Evolutionary conservation across 2,329 filamentous ascomycete species (phyloP), one percentile per base, ranked within the genome.

Genomic region (Monilinia vaccinii-corymbosi): DNA sequence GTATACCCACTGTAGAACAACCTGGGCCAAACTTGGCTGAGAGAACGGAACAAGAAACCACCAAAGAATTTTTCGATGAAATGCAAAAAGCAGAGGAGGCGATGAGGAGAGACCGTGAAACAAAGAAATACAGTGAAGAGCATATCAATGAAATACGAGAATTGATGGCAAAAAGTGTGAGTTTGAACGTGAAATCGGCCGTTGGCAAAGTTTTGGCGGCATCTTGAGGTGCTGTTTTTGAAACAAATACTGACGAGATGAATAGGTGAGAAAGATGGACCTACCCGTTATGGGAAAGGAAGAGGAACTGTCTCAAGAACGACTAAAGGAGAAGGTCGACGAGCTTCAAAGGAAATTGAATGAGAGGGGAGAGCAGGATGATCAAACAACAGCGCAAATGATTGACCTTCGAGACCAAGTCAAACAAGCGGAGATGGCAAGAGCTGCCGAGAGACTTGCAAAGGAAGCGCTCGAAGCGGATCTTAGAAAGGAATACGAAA

Each of bases 161-260:
- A 1, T 32, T 53, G 51, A 53, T 53, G 51, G 25, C 21, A 14
- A 34, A 18, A 2, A 42, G 51, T 32, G 51, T 53, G n/a, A 53
- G 51, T 53, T 21, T 31, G n/a, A 6, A 7, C 42, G 7, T 23
- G 21, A 18, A 7, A 5, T 44, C 38, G 8, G 9, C 7, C 0
- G n/a, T 31, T 32, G 18, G 25, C 18, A 5, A 6, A 5, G 10
- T 23, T 21, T 16, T 16, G 23, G 25, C 3, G 8, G 4, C 8
- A 9, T 21, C n/a, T 23, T 0, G 2, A 21, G n/a, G n/a, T n/a
- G n/a, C 13, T 21, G 0, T 18, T 3, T 40, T 23, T 8, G 3
- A 31, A 8, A 11, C n/a, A 3, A 8, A 1, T 44, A 53, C 51
- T 53, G 8, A 53, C 32, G 6, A 13, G 5, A 32, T n/a, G n/a